phyloP scores from a whole-genome alignment of 805 yeast genomes.

The Ogataea pignaliae region DNA sequence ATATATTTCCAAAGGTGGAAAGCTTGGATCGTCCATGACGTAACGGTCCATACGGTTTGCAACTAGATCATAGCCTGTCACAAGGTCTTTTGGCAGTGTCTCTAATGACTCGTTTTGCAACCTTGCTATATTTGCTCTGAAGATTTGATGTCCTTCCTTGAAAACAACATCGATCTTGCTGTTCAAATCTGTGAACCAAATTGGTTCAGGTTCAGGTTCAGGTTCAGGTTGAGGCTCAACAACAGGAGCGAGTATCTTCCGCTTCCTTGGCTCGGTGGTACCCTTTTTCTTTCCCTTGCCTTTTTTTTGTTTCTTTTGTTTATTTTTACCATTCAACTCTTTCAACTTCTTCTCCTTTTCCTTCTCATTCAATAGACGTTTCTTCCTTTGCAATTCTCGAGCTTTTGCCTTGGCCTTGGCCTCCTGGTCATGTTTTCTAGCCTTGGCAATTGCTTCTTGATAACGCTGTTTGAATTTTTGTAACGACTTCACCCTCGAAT shows the following conservation, averaged over 20 bases:
- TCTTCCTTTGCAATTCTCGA: background rate
- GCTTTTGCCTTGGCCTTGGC: no score
- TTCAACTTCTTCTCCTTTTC: slow-evolving; percentile 11
- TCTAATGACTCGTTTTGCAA: slow-evolving; percentile 10
- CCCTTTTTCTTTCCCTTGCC: background rate
- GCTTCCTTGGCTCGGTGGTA: no score
- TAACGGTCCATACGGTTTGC: slow-evolving; percentile 19
- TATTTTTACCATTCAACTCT: slow-evolving; percentile 16
- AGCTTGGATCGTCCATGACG: slow-evolving; percentile 25
- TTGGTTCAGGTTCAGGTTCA: slow-evolving; percentile 6
- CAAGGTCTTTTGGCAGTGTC: slow-evolving; percentile 12
- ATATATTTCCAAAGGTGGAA: slow-evolving; percentile 21
- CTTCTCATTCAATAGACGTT: slow-evolving; percentile 1
- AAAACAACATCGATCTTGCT: slow-evolving; percentile 12
- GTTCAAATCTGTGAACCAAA: slow-evolving; percentile 22
- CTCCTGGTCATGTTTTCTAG: no score
- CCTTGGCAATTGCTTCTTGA: no score
- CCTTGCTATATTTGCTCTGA: slow-evolving; percentile 19
- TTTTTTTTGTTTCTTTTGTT: slow-evolving; percentile 2
- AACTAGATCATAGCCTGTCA: slow-evolving; percentile 18
- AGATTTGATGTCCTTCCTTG: slow-evolving; percentile 14
- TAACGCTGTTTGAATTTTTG: no score
- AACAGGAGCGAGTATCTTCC: background rate
- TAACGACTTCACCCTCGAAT: no score
- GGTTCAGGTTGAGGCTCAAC: background rate